Evolutionary conservation across 306 rosid species (phyloP), one percentile per base, ranked within the genome.

Genomic region (Lablab purpureus): DNA sequence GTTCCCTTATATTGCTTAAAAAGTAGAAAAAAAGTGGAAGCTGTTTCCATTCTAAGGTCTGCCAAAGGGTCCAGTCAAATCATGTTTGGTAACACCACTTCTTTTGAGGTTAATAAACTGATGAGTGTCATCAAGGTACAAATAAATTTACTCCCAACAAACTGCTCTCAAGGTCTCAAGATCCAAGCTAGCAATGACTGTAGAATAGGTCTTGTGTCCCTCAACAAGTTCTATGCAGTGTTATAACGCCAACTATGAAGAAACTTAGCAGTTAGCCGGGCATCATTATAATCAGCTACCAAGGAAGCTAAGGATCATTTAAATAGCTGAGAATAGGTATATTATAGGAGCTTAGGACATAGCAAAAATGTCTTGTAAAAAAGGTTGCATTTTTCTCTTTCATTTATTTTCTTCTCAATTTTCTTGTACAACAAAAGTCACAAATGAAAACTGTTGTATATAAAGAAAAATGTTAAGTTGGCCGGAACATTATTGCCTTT

Each of bases 351-450:
- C 69, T 52, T 68, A 52, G 73, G 79, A 54, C 54, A 65, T 75
- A 76, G 37, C 75, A 54, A 58, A 56, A 58, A 1, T 12, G 28
- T 74, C 41, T 71, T 80, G 74, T 79, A 79, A 12, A 43, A 43
- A 66, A 17, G 41, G 73, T 73, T 66, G 59, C 62, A 76, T 46
- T 74, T n/a, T 68, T 69, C 71, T 36, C 64, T 73, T 67, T 59
- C 25, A 56, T 50, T 46, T 49, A 2, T 50, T 71, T 65, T 81
- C 71, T 21, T 19, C 56, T 47, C 17, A 15, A 32, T 80, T 54
- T 76, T 74, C 86, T 71, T 55, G 82, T 60, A 63, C 67, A 83
- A 62, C 68, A 69, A 65, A 64, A 73, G 71, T 62, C 55, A 73
- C 52, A 67, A 30, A 78, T 80, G 75, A 49, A 73, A 67, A 58